Conservation (phyloP, 768 basidiomycete species). For the Paxillus rubicundulus region DNA sequence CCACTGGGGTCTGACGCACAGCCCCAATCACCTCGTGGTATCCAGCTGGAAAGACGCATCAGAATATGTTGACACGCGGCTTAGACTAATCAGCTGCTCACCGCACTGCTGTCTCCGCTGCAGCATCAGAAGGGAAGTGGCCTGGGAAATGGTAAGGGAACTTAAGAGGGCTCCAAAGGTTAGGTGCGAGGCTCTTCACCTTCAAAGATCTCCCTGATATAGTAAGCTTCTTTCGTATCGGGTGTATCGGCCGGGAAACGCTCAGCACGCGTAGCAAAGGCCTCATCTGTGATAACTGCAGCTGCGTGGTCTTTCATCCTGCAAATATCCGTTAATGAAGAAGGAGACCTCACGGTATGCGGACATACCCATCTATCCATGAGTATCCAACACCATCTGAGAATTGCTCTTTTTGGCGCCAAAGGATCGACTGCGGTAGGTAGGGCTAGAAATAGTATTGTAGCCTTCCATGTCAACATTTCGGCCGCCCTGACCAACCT, state of each 20-base stretch:
- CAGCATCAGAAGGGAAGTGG: slow-evolving; percentile 81
- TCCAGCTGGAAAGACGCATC: slow-evolving; percentile 57
- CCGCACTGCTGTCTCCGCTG: slow-evolving; percentile 90
- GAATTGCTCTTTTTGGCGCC: slow-evolving; percentile 99
- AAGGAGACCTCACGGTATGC: background rate
- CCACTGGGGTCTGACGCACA: slow-evolving; percentile 94
- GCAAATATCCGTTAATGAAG: slow-evolving; percentile 5
- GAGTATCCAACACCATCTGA: slow-evolving; percentile 98
- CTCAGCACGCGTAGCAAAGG: slow-evolving; percentile 65
- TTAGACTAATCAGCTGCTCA: slow-evolving; percentile 35
- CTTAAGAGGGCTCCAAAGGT: background rate
- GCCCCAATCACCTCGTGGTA: slow-evolving; percentile 96
- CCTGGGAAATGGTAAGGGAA: slow-evolving; percentile 37
- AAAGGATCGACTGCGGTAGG: slow-evolving; percentile 89
- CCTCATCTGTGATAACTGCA: slow-evolving; percentile 73
- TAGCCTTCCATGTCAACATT: background rate
- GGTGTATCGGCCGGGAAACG: slow-evolving; percentile 81
- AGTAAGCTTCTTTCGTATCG: slow-evolving; percentile 96
- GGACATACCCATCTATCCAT: slow-evolving; percentile 90
- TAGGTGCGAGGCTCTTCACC: slow-evolving; percentile 36
- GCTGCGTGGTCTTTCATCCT: slow-evolving; percentile 91
- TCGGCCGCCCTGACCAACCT: slow-evolving; percentile 39
- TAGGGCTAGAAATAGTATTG: slow-evolving; percentile 58
- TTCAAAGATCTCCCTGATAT: slow-evolving; percentile 90
- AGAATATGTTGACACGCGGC: slow-evolving; percentile 9